A percentile compares a stretch with the other conserved stretches of the same genome.
Conservation (phyloP, 2,329 filamentous ascomycete genomes). For the Sporothrix luriei region DNA sequence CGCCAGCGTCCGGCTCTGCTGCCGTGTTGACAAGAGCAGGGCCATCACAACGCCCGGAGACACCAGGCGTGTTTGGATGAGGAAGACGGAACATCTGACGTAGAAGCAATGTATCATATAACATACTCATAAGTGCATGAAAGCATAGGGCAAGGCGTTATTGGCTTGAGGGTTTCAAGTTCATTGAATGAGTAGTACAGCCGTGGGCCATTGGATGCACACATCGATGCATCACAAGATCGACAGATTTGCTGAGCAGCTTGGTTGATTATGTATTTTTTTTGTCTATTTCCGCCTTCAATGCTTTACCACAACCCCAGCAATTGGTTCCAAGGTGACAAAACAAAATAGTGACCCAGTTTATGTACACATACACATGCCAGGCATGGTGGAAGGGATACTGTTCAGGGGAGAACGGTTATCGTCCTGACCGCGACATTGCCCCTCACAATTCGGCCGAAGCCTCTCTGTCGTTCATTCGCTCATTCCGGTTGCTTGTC, state of each 20-base stretch:
- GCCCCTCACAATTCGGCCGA: background rate
- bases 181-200: background rate
- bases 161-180: too few relatives aligned
- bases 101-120: background rate
- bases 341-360: slow-evolving; percentile 5
- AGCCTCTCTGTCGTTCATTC: slow-evolving; percentile 22
- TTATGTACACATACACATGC: slow-evolving; percentile 31
- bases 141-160: slow-evolving; percentile 5
- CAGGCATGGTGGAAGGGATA: background rate
- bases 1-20: background rate
- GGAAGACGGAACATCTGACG: background rate
- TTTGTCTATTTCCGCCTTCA: slow-evolving; percentile 11
- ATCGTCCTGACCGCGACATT: background rate
- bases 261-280: slow-evolving; percentile 11
- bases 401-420: background rate
- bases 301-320: background rate
- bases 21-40: background rate
- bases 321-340: background rate
- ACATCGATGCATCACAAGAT: background rate
- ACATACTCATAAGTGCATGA: background rate
- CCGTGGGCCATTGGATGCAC: background rate
- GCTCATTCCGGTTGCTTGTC: slow-evolving; percentile 6
- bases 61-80: background rate
- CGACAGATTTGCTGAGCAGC: background rate
- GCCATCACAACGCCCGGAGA: background rate